Base-by-base conservation (phyloP, 2,329 filamentous ascomycete genomes). In the Zarea fungicola region DNA sequence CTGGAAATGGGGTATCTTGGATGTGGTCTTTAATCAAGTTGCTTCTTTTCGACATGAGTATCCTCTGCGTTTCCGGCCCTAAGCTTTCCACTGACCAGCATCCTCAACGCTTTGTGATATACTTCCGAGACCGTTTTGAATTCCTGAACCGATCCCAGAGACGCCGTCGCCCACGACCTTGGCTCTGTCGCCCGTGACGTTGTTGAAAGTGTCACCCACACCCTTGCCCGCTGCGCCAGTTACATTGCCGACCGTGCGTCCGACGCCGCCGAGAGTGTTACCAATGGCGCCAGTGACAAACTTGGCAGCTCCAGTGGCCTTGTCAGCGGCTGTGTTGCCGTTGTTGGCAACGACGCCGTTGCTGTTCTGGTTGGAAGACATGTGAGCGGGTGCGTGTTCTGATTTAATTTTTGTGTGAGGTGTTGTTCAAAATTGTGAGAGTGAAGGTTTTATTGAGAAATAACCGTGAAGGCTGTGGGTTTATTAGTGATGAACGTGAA, bases 21-120 rank as follows among this genome's bases (percentile, higher is more conserved):
- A 29, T 26, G 26, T 25, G 28, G n/a, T 4, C 9, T 13, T 29
- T 40, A 47, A 2, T 39, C 47, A 11, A 23, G 29, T 34, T 36
- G 28, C 32, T 56, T 54, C 60, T 53, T 61, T 18, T 34, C 31
- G 18, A 31, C 43, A 3, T 18, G 9, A 21, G 25, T 9, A 53
- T 51, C 64, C 14, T 42, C 32, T 14, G 25, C 14, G 1, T n/a
- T 32, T 1, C 9, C 25, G 16, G 16, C 14, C 8, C 25, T 29
- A 2, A 28, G 69, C 65, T 76, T n/a, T 77, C 77, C 77, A 80
- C 59, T 81, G 64, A 3, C 80, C 79, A 10, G 78, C 78, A 57
- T 80, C 67, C 64, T 82, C 78, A 6, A 77, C 72, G 0, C 78
- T 77, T 63, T 76, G 72, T 13, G 74, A 72, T 2, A 81, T 68